Evolutionary conservation across 257 asterid genomes (phyloP).

Genomic region (Nicotiana noctiflora): DNA sequence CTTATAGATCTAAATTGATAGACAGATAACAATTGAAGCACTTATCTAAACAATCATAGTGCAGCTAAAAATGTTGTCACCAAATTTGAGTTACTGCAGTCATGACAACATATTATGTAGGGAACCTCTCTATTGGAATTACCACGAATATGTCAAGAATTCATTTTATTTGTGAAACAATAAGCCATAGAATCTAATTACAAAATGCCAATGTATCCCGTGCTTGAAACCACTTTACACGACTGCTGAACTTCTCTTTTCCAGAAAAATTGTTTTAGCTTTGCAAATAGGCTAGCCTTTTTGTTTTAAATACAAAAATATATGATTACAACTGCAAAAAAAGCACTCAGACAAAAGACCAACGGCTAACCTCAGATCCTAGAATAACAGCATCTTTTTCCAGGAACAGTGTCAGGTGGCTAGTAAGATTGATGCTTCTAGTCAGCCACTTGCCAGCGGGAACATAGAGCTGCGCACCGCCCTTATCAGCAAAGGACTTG

Average conservation of each 20-base stretch:
- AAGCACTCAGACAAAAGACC: neutral
- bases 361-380: slow-evolving; percentile 64
- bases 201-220: neutral
- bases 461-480: slow-evolving; percentile 96
- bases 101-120: neutral
- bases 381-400: slow-evolving; percentile 85
- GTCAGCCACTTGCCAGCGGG: slow-evolving; percentile 92
- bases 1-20: neutral
- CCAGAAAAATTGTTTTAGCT: neutral
- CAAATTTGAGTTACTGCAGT: neutral
- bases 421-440: slow-evolving; percentile 82
- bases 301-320: neutral
- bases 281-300: neutral
- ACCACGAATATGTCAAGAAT: neutral
- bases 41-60: neutral
- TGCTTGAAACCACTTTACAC: neutral
- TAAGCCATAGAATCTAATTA: neutral
- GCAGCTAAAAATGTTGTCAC: neutral
- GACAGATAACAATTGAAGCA: neutral
- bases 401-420: slow-evolving; percentile 90
- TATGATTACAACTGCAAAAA: neutral
- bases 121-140: neutral
- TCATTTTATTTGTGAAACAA: neutral
- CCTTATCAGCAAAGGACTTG: slow-evolving; percentile 89
- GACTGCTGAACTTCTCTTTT: neutral